Evolutionary conservation across 352 stramenopile species (phyloP).

Genomic region (Lagenidium giganteum): DNA sequence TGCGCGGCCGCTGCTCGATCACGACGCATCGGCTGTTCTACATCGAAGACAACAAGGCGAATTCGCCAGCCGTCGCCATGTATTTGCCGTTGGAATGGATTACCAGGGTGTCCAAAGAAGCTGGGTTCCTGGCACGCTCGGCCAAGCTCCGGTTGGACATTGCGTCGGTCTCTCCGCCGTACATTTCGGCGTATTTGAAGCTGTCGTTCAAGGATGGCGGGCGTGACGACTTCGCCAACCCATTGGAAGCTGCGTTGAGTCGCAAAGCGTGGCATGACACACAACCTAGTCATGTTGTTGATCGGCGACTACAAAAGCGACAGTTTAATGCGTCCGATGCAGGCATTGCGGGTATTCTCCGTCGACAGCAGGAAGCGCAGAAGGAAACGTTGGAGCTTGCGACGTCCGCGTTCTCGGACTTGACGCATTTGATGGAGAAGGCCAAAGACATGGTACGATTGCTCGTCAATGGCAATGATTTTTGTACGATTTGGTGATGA

Average conservation of each 20-base stretch:
- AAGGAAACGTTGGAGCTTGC: constrained; percentile 59
- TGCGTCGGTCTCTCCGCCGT: constrained; percentile 17
- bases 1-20: constrained; percentile 50
- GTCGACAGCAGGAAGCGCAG: constrained; percentile 57
- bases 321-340: constrained; percentile 61
- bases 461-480: no score
- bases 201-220: constrained; percentile 72
- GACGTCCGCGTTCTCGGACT: constrained; percentile 74
- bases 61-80: constrained; percentile 36
- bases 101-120: constrained; percentile 52
- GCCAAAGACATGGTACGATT: constrained; percentile 80
- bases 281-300: constrained; percentile 50
- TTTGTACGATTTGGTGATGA: no score
- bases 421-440: constrained; percentile 82
- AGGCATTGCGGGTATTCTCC: constrained; percentile 63
- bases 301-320: constrained; percentile 57
- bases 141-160: constrained; percentile 67
- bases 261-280: constrained; percentile 62
- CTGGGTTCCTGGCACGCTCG: constrained; percentile 65
- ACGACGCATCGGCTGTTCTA: constrained; percentile 76
- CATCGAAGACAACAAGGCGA: constrained; percentile 39
- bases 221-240: constrained; percentile 64
- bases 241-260: constrained; percentile 43
- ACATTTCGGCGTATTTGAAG: constrained; percentile 49
- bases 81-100: constrained; percentile 60